Conservation (phyloP, 129 eudicot genomes). For the Heracleum sosnowskyi region DNA sequence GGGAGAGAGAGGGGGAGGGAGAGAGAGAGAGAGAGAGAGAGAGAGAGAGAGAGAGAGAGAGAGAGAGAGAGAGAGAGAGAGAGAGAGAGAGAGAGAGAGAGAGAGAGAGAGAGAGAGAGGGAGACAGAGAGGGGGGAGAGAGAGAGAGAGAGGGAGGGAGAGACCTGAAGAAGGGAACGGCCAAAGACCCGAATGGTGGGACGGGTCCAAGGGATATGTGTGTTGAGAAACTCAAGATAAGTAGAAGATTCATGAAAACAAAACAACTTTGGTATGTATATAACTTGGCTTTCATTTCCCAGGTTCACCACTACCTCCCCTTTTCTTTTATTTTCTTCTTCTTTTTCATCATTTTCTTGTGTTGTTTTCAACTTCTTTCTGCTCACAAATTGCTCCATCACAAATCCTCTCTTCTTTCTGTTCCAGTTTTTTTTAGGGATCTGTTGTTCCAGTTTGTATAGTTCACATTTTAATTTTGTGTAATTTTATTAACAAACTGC, state of each 20-base stretch:
- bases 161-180: slow-evolving; percentile 56
- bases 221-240: slow-evolving; percentile 50
- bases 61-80: slow-evolving; percentile 4
- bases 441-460: not conserved
- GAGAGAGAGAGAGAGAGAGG: not conserved
- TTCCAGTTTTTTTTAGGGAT: too few relatives aligned
- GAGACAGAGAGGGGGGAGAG: not conserved
- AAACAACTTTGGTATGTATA: slow-evolving; percentile 38
- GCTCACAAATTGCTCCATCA: not conserved
- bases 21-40: too few relatives aligned
- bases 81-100: not conserved
- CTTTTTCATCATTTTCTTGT: not conserved
- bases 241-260: slow-evolving; percentile 41
- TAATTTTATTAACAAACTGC: too few relatives aligned
- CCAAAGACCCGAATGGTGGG: slow-evolving; percentile 88
- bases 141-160: not conserved
- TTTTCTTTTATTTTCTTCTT: not conserved
- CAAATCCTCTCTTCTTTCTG: not conserved
- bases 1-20: not conserved
- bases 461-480: too few relatives aligned
- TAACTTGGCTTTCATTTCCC: slow-evolving; percentile 54
- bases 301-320: slow-evolving; percentile 30
- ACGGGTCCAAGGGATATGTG: slow-evolving; percentile 82
- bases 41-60: not conserved
- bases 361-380: not conserved